Evolutionary conservation across 2,329 filamentous ascomycete species (phyloP).

Genomic region (Talaromyces sp.): DNA sequence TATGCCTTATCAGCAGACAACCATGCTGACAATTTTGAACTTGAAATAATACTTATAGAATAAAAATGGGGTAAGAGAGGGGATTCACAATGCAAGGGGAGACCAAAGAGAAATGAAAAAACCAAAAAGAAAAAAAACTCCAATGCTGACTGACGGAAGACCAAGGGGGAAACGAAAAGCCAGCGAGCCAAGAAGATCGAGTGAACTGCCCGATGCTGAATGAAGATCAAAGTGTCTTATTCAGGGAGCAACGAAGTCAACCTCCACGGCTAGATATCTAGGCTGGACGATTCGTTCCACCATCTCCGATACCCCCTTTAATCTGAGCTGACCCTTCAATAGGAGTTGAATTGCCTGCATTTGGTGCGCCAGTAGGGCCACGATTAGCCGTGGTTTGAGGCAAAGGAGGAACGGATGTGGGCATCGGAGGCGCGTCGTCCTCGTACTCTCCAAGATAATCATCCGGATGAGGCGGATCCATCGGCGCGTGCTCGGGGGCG

Average conservation of each 20-base stretch:
- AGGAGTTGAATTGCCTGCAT: constrained; percentile 13
- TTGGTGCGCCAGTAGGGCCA: not conserved
- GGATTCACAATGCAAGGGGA: constrained; percentile 1
- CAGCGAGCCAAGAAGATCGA: too few species aligned
- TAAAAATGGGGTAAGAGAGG: not conserved
- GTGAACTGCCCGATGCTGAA: too few species aligned
- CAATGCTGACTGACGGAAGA: constrained; percentile 10
- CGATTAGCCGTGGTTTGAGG: constrained; percentile 65
- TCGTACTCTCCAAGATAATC: constrained; percentile 53
- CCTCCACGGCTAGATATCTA: constrained; percentile 26
- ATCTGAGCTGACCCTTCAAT: constrained; percentile 6
- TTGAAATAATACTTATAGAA: not conserved
- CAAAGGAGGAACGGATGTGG: constrained; percentile 42
- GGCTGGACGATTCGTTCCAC: constrained; percentile 30
- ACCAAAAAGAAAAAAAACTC: constrained; percentile 1
- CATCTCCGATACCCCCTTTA: constrained; percentile 11
- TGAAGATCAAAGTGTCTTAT: not conserved
- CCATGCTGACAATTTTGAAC: constrained; percentile 8
- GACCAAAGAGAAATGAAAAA: not conserved
- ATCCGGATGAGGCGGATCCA: constrained; percentile 49
- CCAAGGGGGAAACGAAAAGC: not conserved
- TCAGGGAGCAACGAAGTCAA: not conserved
- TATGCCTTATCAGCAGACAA: constrained; percentile 13
- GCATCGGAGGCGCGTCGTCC: constrained; percentile 46
- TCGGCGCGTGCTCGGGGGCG: constrained; percentile 39